Evolutionary conservation across 1,139 yeast genomes (phyloP).

Genomic region (Magnusiomyces fungicola): DNA sequence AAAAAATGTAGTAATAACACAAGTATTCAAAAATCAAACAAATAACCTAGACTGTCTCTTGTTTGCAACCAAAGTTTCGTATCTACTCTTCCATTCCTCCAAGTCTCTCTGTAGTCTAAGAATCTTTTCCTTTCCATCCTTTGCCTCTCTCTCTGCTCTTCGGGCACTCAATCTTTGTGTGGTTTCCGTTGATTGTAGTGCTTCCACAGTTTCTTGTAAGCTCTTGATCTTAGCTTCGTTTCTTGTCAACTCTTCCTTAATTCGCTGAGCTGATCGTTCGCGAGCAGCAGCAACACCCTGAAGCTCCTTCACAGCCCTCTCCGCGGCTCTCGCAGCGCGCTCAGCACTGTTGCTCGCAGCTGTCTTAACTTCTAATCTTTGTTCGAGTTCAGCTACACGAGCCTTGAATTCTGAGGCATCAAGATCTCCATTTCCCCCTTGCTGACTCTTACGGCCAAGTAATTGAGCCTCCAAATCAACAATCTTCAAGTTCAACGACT

Average conservation of each 20-base stretch:
- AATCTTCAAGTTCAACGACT: slow-evolving; percentile 27
- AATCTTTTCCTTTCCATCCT: slow-evolving; percentile 48
- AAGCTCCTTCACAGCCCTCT: slow-evolving; percentile 29
- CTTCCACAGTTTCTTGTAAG: slow-evolving; percentile 35
- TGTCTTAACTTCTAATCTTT: slow-evolving; percentile 33
- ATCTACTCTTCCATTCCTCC: slow-evolving; percentile 51
- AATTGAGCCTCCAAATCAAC: slow-evolving; percentile 31
- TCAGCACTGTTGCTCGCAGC: slow-evolving; percentile 31
- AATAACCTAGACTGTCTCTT: slow-evolving; percentile 3
- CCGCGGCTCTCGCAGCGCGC: slow-evolving; percentile 28
- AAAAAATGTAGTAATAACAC: background rate
- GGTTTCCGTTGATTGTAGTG: slow-evolving; percentile 40
- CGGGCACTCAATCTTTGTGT: slow-evolving; percentile 38
- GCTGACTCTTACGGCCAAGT: slow-evolving; percentile 21
- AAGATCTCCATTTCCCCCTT: slow-evolving; percentile 5
- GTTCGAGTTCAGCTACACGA: slow-evolving; percentile 33
- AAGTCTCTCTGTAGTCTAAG: slow-evolving; percentile 58
- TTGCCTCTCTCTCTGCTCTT: slow-evolving; percentile 42
- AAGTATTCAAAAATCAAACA: background rate
- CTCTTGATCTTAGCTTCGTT: slow-evolving; percentile 34
- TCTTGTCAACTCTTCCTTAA: slow-evolving; percentile 30
- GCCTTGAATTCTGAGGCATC: slow-evolving; percentile 22
- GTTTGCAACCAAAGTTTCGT: slow-evolving; percentile 22
- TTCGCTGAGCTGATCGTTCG: slow-evolving; percentile 24
- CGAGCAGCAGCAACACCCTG: slow-evolving; percentile 23